phyloP scores from a whole-genome alignment of 352 stramenopile genomes.

The Detonula confervacea region DNA sequence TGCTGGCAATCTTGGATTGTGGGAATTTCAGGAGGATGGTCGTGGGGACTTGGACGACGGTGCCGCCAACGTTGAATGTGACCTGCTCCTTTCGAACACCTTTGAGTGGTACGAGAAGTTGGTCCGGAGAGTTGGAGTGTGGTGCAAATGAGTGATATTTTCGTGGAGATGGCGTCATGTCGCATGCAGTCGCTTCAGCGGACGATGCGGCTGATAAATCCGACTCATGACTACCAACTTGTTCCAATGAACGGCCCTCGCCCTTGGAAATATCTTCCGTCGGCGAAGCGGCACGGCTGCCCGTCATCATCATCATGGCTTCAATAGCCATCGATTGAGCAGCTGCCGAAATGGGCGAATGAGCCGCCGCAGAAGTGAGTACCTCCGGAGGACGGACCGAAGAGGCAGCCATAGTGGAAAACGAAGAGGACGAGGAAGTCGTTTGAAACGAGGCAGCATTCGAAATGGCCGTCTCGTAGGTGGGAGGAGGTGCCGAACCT shows the following conservation, averaged over 20 bases:
- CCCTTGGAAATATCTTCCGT: neutral
- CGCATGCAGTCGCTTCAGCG: no score
- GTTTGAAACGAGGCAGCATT: neutral
- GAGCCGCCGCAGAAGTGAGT: no score
- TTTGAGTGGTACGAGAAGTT: no score
- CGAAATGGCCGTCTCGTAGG: neutral
- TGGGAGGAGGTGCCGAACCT: neutral
- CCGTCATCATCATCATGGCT: conserved; percentile 29
- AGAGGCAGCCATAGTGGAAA: no score
- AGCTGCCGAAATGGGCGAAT: conserved; percentile 16
- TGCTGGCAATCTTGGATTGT: conserved; percentile 32
- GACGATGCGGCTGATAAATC: no score
- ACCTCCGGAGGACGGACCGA: no score
- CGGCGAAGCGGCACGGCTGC: conserved; percentile 6
- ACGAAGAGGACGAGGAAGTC: neutral
- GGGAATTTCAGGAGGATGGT: conserved; percentile 22
- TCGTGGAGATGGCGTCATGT: no score
- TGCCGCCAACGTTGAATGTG: conserved; percentile 43
- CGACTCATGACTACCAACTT: no score
- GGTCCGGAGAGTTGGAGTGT: neutral
- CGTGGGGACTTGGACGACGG: conserved; percentile 29
- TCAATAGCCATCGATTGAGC: conserved; percentile 14
- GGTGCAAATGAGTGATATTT: no score
- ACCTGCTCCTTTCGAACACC: conserved; percentile 8
- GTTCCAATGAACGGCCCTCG: no score